Base-by-base conservation (phyloP, 257 asterid genomes). In the Marsdenia floribunda region DNA sequence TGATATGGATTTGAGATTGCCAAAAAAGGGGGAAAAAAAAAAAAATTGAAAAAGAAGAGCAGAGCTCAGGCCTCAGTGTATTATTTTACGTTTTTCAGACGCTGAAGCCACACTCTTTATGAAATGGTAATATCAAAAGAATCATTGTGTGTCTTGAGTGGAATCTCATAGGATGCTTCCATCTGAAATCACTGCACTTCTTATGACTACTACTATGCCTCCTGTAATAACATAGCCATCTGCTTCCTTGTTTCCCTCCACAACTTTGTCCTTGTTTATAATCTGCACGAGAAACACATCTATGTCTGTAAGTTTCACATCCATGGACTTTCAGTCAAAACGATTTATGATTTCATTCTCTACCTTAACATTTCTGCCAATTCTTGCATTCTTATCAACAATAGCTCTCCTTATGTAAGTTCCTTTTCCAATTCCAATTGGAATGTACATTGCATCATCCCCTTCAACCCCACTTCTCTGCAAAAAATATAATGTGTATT, bases 351-450 rank as follows among this genome's bases (percentile, higher is more conserved):
- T 29, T 50, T 50, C 54, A 44, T 50, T 12, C 16, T 4, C 65
- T 83, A 92, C 98, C 97, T 76, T 82, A 11, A 92, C 98, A 90
- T 90, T 85, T 78, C 83, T 89, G 75, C 98, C 98, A 64, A 92
- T 92, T 80, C 92, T 89, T 81, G 91, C 93, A 73, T 90, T 88
- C 86, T 90, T 90, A 74, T 90, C 97, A 1, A 93, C 57, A 67
- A 93, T 93, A 46, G 97, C 90, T 76, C 86, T 88, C 87, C 82
- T 86, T 72, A 90, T 80, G 58, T 69, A 76, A 1, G 97, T 87
- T 40, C 89, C 90, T 80, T 90, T 89, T 26, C 98, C 98, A 14
- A 93, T 93, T 67, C 97, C 97, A 26, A 86, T 40, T 6, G 93
- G 92, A 68, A 87, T 85, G 76, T 73, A 71, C 26, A 9, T 68